Evolutionary conservation across 805 yeast genomes (phyloP).

Genomic region (Nakazawaea populi): DNA sequence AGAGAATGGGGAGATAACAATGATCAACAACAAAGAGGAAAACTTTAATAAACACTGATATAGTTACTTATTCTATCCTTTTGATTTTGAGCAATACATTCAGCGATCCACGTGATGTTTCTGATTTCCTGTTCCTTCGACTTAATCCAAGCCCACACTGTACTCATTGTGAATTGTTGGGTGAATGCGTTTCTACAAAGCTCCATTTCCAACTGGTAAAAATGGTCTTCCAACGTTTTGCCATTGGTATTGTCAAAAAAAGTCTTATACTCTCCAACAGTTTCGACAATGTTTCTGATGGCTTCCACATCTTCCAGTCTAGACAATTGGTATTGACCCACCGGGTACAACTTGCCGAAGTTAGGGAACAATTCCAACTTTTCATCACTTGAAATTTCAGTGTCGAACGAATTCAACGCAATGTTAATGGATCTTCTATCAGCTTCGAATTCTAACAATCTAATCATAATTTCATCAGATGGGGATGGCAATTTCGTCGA

Average conservation of each 20-base stretch:
- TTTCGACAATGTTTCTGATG: constrained; percentile 58
- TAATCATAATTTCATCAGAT: constrained; percentile 73
- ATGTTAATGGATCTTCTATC: constrained; percentile 93
- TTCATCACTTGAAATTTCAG: constrained; percentile 72
- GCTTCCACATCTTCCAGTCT: constrained; percentile 82
- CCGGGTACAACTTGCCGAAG: constrained; percentile 78
- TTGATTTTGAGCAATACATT: constrained; percentile 98
- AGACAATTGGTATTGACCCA: constrained; percentile 58
- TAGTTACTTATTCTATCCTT: constrained; percentile 89
- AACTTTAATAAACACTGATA: constrained; percentile 67
- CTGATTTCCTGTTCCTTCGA: constrained; percentile 95
- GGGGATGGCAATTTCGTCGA: constrained; percentile 60
- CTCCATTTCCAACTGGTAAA: constrained; percentile 88
- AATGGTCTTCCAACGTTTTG: constrained; percentile 86
- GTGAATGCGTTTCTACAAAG: constrained; percentile 90
- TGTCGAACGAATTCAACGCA: constrained; percentile 80
- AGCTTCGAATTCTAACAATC: constrained; percentile 82
- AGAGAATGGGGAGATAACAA: background rate
- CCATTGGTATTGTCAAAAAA: constrained; percentile 44
- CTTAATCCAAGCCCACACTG: constrained; percentile 95
- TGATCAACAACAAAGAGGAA: background rate
- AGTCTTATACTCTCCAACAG: constrained; percentile 59
- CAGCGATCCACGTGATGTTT: constrained; percentile 99
- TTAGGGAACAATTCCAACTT: constrained; percentile 69
- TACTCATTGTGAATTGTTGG: constrained; percentile 87